Conservation (phyloP, 2,329 filamentous ascomycete species). For the Neopestalotiopsis sp. region DNA sequence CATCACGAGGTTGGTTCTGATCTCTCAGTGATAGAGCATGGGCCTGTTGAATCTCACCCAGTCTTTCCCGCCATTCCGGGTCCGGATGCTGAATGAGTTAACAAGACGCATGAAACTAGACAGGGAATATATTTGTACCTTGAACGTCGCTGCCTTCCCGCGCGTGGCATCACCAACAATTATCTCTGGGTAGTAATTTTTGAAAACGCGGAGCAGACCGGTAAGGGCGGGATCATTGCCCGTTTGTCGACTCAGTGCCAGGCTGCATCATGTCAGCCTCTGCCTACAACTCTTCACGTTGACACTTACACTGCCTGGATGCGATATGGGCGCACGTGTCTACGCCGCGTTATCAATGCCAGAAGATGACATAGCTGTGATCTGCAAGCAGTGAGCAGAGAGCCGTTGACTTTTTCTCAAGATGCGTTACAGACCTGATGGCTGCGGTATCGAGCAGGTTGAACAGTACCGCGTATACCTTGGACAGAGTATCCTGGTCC, state of each 20-base stretch:
- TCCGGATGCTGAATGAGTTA: slow-evolving; percentile 68
- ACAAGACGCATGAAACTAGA: slow-evolving; percentile 24
- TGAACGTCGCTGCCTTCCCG: slow-evolving; percentile 66
- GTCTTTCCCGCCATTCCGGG: slow-evolving; percentile 71
- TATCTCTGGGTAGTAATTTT: slow-evolving; percentile 90
- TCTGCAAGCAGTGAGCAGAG: slow-evolving; percentile 40
- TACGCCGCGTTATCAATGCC: slow-evolving; percentile 78
- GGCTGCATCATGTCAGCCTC: slow-evolving; percentile 41
- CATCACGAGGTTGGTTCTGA: slow-evolving; percentile 39
- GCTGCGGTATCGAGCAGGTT: slow-evolving; percentile 82
- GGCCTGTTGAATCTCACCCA: slow-evolving; percentile 69
- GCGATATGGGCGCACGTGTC: slow-evolving; percentile 82
- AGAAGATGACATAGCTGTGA: slow-evolving; percentile 76
- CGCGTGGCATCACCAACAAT: slow-evolving; percentile 73
- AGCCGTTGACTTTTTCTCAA: neutral
- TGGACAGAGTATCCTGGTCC: slow-evolving; percentile 65
- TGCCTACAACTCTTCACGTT: neutral
- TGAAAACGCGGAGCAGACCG: slow-evolving; percentile 80
- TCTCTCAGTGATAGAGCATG: slow-evolving; percentile 45
- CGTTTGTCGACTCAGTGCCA: slow-evolving; percentile 62
- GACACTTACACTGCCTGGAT: slow-evolving; percentile 73
- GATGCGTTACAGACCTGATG: slow-evolving; percentile 57
- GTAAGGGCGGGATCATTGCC: slow-evolving; percentile 77
- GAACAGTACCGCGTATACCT: slow-evolving; percentile 78
- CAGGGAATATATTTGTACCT: slow-evolving; percentile 42